A percentile compares a stretch with the other conserved stretches of the same genome.
phyloP scores from a whole-genome alignment of 169 alveolate genomes.

The Cryptosporidium sp. region DNA sequence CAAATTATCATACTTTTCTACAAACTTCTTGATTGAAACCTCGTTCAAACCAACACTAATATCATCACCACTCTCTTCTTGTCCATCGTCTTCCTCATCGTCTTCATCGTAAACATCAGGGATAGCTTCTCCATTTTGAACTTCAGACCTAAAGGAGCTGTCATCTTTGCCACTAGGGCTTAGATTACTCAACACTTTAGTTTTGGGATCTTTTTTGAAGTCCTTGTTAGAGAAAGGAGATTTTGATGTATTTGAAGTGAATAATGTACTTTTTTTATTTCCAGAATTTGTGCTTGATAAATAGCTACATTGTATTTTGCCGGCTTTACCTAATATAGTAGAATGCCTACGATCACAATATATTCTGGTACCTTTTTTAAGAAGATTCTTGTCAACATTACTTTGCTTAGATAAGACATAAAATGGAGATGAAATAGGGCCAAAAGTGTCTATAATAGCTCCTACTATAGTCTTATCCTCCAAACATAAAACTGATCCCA shows the following conservation, averaged over 20 bases:
- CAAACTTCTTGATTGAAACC: constrained; percentile 1
- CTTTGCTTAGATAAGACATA: constrained; percentile 44
- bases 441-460: constrained; percentile 60
- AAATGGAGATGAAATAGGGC: constrained; percentile 50
- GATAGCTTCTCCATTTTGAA: background rate
- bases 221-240: constrained; percentile 42
- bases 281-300: constrained; percentile 1
- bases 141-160: background rate
- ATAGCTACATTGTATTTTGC: constrained; percentile 23
- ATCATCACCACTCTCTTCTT: constrained; percentile 45
- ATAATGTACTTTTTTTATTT: background rate
- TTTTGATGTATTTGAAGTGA: background rate
- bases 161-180: background rate
- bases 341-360: constrained; percentile 71
- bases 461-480: constrained; percentile 67
- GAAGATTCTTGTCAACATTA: background rate
- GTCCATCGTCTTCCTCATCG: constrained; percentile 31
- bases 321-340: constrained; percentile 63
- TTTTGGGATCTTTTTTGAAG: constrained; percentile 21
- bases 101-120: background rate
- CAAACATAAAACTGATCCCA: constrained; percentile 67
- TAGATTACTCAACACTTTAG: background rate
- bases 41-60: background rate
- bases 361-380: constrained; percentile 44
- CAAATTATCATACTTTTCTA: constrained; percentile 39